phyloP scores from a whole-genome alignment of 192 early-diverging fungal genomes.

The Gonapodya prolifera region DNA sequence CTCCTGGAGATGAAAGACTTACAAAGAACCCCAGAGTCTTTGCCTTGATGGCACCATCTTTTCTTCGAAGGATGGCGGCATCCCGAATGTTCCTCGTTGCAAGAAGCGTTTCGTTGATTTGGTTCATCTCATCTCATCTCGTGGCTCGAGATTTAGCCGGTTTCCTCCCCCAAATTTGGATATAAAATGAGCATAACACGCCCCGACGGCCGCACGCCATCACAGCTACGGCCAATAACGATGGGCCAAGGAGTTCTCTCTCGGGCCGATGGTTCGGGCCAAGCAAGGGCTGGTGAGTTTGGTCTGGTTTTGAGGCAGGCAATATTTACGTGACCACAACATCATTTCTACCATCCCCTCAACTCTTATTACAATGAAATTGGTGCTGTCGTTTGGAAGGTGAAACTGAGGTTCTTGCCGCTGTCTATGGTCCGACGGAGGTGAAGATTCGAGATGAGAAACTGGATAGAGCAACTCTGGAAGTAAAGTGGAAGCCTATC shows the following conservation, averaged over 20 bases:
- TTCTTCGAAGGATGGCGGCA: neutral
- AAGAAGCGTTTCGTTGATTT: neutral
- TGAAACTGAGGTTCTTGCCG: constrained; percentile 56
- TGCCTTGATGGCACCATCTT: neutral
- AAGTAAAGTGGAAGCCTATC: constrained; percentile 62
- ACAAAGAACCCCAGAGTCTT: neutral
- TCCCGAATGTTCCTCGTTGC: neutral
- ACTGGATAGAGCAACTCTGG: constrained; percentile 72
- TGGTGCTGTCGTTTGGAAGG: constrained; percentile 22
- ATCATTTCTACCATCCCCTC: neutral
- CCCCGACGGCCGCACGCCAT: constrained; percentile 33
- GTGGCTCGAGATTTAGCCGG: too few relatives aligned
- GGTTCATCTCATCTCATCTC: neutral
- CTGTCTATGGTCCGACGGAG: constrained; percentile 79
- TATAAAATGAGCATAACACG: constrained; percentile 24
- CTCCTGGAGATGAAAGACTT: neutral
- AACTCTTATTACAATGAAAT: neutral
- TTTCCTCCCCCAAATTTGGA: too few relatives aligned
- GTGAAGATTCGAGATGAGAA: constrained; percentile 77
- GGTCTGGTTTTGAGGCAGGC: neutral
- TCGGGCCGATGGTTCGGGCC: constrained; percentile 74
- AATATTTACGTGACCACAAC: neutral
- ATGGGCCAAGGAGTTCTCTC: constrained; percentile 53
- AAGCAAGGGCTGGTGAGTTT: constrained; percentile 56
- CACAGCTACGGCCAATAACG: constrained; percentile 59